Evolutionary conservation across 805 yeast species (phyloP), one percentile per base, ranked within the genome.

Genomic region (Jamesozyma hellenica): DNA sequence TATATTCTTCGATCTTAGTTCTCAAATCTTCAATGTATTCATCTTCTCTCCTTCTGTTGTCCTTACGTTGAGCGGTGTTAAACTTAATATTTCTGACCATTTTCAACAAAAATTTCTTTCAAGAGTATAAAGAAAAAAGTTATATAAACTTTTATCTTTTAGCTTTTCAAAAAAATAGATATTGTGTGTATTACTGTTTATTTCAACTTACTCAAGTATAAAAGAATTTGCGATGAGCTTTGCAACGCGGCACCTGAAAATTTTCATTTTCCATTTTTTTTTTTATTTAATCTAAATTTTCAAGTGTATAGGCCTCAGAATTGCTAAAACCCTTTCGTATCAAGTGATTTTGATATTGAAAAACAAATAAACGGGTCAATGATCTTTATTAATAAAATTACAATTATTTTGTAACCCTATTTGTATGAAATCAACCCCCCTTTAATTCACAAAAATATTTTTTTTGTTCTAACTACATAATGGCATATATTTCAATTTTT

Each of bases 1-100:
- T 83, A 49, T 70, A 75, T 32, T 72, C 77, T 17, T 72, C 66
- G 31, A 81, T 71, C 43, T 67, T 63, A 16, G 65, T 56, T 43
- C 72, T 71, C n/a, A 85, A 60, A 3, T 56, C 59, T 28, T 63
- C 48, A n/a, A 70, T 51, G 18, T 55, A 53, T 12, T 60, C 61
- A 25, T 52, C 47, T 35, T 68, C 72, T 40, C 47, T 58, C 32
- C 53, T 46, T 44, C 70, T 68, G 12, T 40, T 37, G 11, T 59
- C 64, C 41, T 65, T 65, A 50, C 72, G 66, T 41, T 63, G 60
- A 7, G 56, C 36, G 1, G 61, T 56, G 2, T 60, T 55, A n/a
- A 52, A 38, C 39, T 46, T 64, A 15, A 43, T 51, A 43, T 60
- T 64, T 46, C 52, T 65, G 2, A 67, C 69, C 71, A 67, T 67